phyloP scores from a whole-genome alignment of 768 basidiomycete genomes.

The Coprinopsis strossmayeri region DNA sequence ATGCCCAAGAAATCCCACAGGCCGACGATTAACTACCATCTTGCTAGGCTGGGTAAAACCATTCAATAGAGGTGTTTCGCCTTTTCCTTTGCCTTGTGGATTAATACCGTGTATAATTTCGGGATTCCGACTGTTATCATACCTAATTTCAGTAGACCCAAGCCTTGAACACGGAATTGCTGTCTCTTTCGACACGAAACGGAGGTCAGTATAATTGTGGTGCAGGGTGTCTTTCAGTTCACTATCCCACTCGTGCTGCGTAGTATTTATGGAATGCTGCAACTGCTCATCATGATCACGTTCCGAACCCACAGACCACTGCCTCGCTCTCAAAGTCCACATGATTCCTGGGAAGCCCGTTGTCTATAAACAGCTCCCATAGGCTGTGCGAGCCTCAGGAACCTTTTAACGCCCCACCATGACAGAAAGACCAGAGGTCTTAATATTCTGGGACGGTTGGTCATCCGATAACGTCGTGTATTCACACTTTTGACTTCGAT shows the following conservation, averaged over 20 bases:
- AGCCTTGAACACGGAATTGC: no score
- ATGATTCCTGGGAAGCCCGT: neutral
- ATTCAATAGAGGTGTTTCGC: constrained; percentile 47
- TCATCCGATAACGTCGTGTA: neutral
- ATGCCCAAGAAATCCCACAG: constrained; percentile 59
- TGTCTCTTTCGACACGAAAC: no score
- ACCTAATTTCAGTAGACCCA: constrained; percentile 2
- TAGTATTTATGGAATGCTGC: no score
- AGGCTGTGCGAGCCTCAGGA: neutral
- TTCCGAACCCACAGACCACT: neutral
- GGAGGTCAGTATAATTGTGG: no score
- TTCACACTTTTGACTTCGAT: neutral
- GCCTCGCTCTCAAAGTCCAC: neutral
- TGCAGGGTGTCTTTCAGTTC: no score
- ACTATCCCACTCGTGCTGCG: no score
- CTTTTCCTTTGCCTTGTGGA: neutral
- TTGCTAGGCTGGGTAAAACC: constrained; percentile 71
- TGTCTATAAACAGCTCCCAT: neutral
- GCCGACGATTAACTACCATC: constrained; percentile 86
- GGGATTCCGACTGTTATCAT: neutral
- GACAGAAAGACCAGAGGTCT: constrained; percentile 12
- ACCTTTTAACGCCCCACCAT: constrained; percentile 1
- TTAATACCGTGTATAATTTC: constrained; percentile 1
- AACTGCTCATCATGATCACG: no score
- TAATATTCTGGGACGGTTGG: constrained; percentile 25